A percentile compares a stretch with the other conserved stretches of the same genome.
phyloP scores from a whole-genome alignment of 2,329 filamentous ascomycete species.

The Ceratocystis diversiconidia region DNA sequence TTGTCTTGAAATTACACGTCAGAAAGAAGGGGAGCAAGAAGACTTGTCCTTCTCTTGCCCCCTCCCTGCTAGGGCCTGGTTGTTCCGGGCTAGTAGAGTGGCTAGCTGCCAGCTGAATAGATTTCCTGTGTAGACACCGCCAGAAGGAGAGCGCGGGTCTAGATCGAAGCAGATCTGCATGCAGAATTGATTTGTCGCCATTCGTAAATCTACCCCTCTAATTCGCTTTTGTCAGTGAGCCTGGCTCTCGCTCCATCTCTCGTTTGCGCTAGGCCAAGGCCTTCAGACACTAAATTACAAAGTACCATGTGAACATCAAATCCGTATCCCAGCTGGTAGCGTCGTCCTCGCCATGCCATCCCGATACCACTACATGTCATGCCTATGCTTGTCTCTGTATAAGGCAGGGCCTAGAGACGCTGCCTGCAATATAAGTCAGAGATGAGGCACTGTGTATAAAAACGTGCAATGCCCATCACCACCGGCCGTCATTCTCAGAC shows the following conservation, averaged over 20 bases:
- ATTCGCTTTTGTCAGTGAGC: slow-evolving; percentile 4
- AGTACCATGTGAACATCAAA: background rate
- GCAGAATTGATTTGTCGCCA: background rate
- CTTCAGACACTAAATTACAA: background rate
- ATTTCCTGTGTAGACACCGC: background rate
- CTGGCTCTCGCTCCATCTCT: background rate
- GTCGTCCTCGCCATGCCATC: background rate
- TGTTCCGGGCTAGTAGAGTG: background rate
- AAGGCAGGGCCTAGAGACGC: background rate
- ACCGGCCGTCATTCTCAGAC: no score
- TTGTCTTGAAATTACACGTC: background rate
- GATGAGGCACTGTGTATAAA: no score
- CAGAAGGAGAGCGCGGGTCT: background rate
- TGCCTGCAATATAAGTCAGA: background rate
- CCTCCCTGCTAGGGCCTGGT: background rate
- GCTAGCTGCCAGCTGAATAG: background rate
- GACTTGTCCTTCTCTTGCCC: background rate
- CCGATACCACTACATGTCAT: background rate
- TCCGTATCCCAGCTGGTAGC: background rate
- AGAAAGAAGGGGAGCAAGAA: background rate
- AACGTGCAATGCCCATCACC: no score
- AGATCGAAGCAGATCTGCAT: background rate
- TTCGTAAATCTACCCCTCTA: slow-evolving; percentile 9
- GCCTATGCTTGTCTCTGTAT: background rate
- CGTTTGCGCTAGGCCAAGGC: background rate